A percentile compares a stretch with the other conserved stretches of the same genome.
These are phyloP conservation scores for Sistotremastrum suecicum DNA, from an alignment of 768 basidiomycete genomes.

Conservation along the genomic window DNA sequence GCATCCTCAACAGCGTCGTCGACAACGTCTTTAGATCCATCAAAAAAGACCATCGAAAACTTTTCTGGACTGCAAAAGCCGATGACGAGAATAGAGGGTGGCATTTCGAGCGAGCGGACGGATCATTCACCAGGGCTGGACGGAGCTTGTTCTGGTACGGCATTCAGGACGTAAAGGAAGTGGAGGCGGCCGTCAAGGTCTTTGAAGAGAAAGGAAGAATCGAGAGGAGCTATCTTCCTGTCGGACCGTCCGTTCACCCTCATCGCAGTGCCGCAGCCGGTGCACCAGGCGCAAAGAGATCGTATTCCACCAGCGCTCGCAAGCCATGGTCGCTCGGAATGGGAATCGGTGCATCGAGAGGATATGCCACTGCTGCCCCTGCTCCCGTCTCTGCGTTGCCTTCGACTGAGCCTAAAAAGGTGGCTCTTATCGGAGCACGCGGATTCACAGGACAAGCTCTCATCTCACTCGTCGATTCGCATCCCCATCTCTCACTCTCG, in stretches of 20 bases:
- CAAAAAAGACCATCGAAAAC: constrained; percentile 81
- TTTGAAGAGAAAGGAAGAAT: constrained; percentile 52
- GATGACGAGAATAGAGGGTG: constrained; percentile 96
- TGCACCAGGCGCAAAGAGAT: constrained; percentile 18
- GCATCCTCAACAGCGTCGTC: constrained; percentile 84
- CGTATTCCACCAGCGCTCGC: constrained; percentile 22
- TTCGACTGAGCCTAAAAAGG: constrained; percentile 62
- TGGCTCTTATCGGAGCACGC: constrained; percentile 92
- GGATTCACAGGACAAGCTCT: constrained; percentile 93
- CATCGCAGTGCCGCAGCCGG: constrained; percentile 22
- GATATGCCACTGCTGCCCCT: constrained; percentile 62
- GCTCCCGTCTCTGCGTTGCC: constrained; percentile 11
- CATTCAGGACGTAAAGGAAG: constrained; percentile 78
- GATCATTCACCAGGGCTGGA: constrained; percentile 90
- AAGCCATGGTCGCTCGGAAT: constrained; percentile 41
- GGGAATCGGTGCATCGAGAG: constrained; percentile 38
- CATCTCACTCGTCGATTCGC: constrained; percentile 71
- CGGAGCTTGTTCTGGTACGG: constrained; percentile 98
- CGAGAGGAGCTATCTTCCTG: constrained; percentile 80
- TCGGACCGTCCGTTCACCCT: constrained; percentile 56
- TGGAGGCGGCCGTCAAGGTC: constrained; percentile 68
- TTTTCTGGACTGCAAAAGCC: constrained; percentile 96
- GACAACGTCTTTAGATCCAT: constrained; percentile 98
- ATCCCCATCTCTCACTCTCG: constrained; percentile 80
- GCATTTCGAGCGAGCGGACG: constrained; percentile 98